Base-by-base conservation (phyloP, 2,329 filamentous ascomycete species). In the Curvularia lunata region DNA sequence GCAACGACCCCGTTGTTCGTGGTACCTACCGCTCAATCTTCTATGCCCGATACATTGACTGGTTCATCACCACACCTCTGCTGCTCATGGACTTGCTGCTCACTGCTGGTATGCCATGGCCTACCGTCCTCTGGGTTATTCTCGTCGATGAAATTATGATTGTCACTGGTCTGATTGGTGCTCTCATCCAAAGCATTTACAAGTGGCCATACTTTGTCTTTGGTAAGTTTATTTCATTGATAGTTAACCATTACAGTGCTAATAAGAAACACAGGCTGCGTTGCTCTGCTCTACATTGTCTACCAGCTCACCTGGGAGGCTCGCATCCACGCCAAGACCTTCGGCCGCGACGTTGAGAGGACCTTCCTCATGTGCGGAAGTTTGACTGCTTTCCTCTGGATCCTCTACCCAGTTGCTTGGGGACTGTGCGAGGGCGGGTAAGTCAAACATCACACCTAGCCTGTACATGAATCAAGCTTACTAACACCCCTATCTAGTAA, bases 141-240 rank as follows among this genome's bases (percentile, higher is more conserved):
- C 77, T 90, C 5, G 80, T 88, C 3, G 86, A 89, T 61, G 79
- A 84, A 67, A 79, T 90, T 66, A 89, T 90, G 86, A 83, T 91
- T 47, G 77, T 89, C n/a, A 85, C 84, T 21, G 86, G 86, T 23
- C 81, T 90, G 5, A 81, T 90, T 18, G 88, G 88, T 27, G 86
- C 88, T 3, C 82, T 90, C 1, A 85, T 88, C 3, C 71, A 75
- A 16, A 85, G 83, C 8, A 78, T 76, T 2, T 91, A 90, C 79
- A 91, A 90, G 71, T 90, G 85, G 86, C 86, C 86, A 1, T 91
- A 87, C 75, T 89, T 83, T 72, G 76, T 78, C 9, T 87, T 89
- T 54, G 79, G 53, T 51, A 46, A 30, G 47, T 40, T n/a, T 13
- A 5, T 23, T 1, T 18, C 6, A 4, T 42, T 7, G 5, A n/a